Evolutionary conservation across 768 basidiomycete genomes (phyloP).

Genomic region (Hemileccinum rubropunctum): DNA sequence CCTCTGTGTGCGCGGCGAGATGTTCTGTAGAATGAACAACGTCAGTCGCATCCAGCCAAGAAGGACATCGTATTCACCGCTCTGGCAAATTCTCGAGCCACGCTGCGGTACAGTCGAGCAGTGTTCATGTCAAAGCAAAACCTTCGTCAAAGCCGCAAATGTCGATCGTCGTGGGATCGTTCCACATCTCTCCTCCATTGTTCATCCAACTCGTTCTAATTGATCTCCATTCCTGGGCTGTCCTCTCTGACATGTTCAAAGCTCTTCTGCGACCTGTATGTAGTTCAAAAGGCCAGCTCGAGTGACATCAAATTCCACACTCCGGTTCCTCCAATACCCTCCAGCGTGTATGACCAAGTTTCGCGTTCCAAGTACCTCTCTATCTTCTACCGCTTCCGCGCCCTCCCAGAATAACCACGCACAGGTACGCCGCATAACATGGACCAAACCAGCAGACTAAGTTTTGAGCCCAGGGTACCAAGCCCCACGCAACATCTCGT

Average conservation of each 20-base stretch:
- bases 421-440: slow-evolving; percentile 8
- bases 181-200: too few relatives aligned
- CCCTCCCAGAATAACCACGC: not conserved
- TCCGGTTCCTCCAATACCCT: not conserved
- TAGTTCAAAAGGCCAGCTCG: slow-evolving; percentile 20
- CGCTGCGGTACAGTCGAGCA: slow-evolving; percentile 26
- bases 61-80: slow-evolving; percentile 15
- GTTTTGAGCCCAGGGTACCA: not conserved
- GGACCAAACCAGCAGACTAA: not conserved
- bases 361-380: slow-evolving; percentile 20
- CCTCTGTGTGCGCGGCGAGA: slow-evolving; percentile 33
- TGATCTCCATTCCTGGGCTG: too few relatives aligned
- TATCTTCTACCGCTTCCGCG: not conserved
- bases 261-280: slow-evolving; percentile 5
- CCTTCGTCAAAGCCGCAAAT: not conserved
- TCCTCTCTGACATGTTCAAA: slow-evolving; percentile 17
- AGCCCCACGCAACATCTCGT: slow-evolving; percentile 4
- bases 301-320: not conserved
- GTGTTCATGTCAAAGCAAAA: slow-evolving; percentile 4
- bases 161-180: slow-evolving; percentile 11
- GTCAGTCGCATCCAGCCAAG: not conserved
- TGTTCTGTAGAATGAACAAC: slow-evolving; percentile 34
- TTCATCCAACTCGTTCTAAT: not conserved
- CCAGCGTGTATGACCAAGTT: slow-evolving; percentile 13
- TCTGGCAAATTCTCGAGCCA: slow-evolving; percentile 30